Evolutionary conservation across 768 basidiomycete genomes (phyloP), one percentile per base, ranked within the genome.

Genomic region (Fibroporia radiculosa): DNA sequence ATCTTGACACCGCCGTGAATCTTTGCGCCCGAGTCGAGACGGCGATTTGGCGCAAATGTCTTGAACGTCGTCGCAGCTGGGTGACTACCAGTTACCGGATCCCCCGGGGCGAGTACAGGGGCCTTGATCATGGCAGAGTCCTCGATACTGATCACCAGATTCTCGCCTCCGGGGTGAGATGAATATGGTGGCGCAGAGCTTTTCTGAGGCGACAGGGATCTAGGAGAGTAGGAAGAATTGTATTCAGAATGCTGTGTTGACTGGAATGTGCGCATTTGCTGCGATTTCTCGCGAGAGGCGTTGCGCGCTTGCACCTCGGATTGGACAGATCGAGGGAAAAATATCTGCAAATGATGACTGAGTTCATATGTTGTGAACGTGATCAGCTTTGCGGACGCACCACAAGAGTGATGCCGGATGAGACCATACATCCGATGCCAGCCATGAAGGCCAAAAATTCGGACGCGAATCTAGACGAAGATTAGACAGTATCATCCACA

Each of bases 371-470:
- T n/a, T n/a, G n/a, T n/a, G 29, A 32, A 22, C 28, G 5, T 26
- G n/a, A 20, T n/a, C n/a, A n/a, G n/a, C n/a, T n/a, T n/a, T n/a
- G 14, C 4, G 14, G 13, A 60, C 66, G 44, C 62, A 86, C 85
- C 34, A 86, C 71, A 18, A 90, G 73, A 0, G 86, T 90, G 47
- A 88, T 72, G 4, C 70, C 81, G 0, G 85, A 88, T 1, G 85
- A 87, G 29, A 86, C 68, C 26, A 71, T 57, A 42, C 71, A 74
- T 4, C 84, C 84, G 36, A 89, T 66, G 0, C 63, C 79, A 6
- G 77, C 66, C 24, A 81, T 19, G 45, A 81, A 72, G 3, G 70
- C 68, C 22, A 88, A 63, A 41, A 85, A 57, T 57, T 88, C 86
- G 78, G 45, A 56, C 52, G 61, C 54, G 29, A 51, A 57, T 42